Evolutionary conservation across 345 rosid species (phyloP), one percentile per base, ranked within the genome.

Genomic region (Iberis pinnata): DNA sequence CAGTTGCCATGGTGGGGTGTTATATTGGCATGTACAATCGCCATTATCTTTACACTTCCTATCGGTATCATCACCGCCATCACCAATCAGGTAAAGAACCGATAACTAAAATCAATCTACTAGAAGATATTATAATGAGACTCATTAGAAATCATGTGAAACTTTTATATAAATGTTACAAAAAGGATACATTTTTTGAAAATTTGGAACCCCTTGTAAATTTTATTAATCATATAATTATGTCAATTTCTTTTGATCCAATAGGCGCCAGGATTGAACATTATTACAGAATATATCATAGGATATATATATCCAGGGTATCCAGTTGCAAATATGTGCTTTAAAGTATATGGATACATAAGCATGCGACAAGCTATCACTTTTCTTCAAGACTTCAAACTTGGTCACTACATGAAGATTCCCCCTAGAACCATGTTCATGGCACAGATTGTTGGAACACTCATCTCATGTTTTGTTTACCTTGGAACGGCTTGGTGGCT

Each of bases 1-100:
- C 97, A 88, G 20, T 57, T 88, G 49, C 98, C 97, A 3, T 92
- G 98, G 98, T 92, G 98, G 97, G 98, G 97, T 39, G 97, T 88
- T 46, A 37, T 88, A n/a, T 67, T 92, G 37, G 98, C 98, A 4
- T 92, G 95, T 54, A 61, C 45, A 14, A 64, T 92, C 40, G 98
- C 98, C 63, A 77, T 92, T 51, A 10, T 70, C 8, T 88, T 92
- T 75, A 88, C 97, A 40, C 95, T 92, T 56, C 98, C 98, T 7
- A 80, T 88, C 4, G 98, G 97, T 12, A 85, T 88, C 68, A 84
- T 92, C 63, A 92, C 97, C 1, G 97, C 98, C 47, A 85, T 85
- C 52, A 92, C 98, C 17, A 92, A 92, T 63, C 98, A 92, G 97
- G 98, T 77, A 49, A 32, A 29, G n/a, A n/a, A n/a, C n/a, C n/a